Percentiles rank a stretch among this genome's conserved stretches.
Conservation (phyloP, 352 stramenopile species). For the Globisporangium yorkense region DNA sequence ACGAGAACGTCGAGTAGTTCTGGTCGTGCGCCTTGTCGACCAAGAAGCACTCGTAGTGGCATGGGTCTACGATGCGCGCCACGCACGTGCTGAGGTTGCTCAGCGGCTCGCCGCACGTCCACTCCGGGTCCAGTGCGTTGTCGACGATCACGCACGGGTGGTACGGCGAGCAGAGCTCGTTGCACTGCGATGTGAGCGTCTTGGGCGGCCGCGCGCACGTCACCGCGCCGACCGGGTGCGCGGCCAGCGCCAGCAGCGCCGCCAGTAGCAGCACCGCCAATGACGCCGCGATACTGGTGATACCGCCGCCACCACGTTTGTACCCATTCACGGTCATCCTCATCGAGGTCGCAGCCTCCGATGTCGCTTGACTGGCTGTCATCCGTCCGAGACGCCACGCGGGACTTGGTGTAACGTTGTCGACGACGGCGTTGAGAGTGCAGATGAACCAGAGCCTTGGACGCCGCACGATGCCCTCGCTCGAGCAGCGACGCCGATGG, state of each 20-base stretch:
- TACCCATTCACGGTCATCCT: too few relatives aligned
- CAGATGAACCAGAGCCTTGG: too few relatives aligned
- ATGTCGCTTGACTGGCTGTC: too few relatives aligned
- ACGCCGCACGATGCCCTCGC: too few relatives aligned
- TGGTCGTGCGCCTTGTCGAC: slow-evolving; percentile 9
- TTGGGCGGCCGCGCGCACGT: slow-evolving; percentile 7
- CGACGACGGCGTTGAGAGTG: too few relatives aligned
- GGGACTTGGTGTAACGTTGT: too few relatives aligned
- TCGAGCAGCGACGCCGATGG: too few relatives aligned
- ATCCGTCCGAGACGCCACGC: too few relatives aligned
- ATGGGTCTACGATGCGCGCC: slow-evolving; percentile 19
- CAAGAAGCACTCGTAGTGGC: slow-evolving; percentile 43
- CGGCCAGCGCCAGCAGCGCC: not conserved
- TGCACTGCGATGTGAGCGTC: slow-evolving; percentile 13
- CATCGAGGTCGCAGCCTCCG: too few relatives aligned
- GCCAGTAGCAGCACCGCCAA: not conserved
- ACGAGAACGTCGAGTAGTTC: slow-evolving; percentile 37
- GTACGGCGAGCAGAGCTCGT: slow-evolving; percentile 4
- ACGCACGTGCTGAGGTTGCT: slow-evolving; percentile 10
- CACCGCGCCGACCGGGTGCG: not conserved
- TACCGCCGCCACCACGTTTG: too few relatives aligned
- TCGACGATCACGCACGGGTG: slow-evolving; percentile 15
- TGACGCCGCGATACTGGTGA: too few relatives aligned
- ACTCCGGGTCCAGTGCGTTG: slow-evolving; percentile 1
- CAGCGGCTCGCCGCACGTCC: slow-evolving; percentile 4